Conservation (phyloP, 192 early-diverging fungal species). For the Podila epicladia region DNA sequence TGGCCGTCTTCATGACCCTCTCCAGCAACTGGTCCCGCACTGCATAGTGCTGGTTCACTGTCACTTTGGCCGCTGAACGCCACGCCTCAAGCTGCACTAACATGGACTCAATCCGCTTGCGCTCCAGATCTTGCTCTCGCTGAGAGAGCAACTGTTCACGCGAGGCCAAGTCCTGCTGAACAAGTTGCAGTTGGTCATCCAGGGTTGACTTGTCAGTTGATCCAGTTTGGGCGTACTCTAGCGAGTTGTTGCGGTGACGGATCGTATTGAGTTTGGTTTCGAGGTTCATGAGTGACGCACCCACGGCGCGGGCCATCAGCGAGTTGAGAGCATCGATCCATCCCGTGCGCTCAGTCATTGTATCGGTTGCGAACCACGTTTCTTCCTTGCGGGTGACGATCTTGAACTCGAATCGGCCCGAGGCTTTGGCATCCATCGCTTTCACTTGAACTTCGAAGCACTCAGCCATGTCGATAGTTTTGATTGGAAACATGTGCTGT, state of each 20-base stretch:
- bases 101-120: conserved; percentile 31
- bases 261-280: conserved; percentile 50
- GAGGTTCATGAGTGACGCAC: conserved; percentile 55
- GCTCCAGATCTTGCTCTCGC: conserved; percentile 37
- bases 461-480: conserved; percentile 62
- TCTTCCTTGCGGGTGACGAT: conserved; percentile 58
- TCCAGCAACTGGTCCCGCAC: conserved; percentile 41
- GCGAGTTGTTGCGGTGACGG: conserved; percentile 35
- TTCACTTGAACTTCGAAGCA: conserved; percentile 56
- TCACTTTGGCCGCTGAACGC: conserved; percentile 40
- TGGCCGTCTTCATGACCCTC: conserved; percentile 43
- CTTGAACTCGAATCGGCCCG: conserved; percentile 58
- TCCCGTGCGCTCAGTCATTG: conserved; percentile 52
- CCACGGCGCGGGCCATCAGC: conserved; percentile 59
- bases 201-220: conserved; percentile 3
- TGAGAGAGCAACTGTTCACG: conserved; percentile 30
- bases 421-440: conserved; percentile 49
- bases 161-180: conserved; percentile 34
- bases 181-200: conserved; percentile 31
- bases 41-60: conserved; percentile 48
- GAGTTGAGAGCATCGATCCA: conserved; percentile 61
- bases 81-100: conserved; percentile 43
- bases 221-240: conserved; percentile 16
- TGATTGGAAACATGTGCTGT: conserved; percentile 53
- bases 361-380: conserved; percentile 57